phyloP scores from a whole-genome alignment of 2,329 filamentous ascomycete species.

The Raffaelea arxii region DNA sequence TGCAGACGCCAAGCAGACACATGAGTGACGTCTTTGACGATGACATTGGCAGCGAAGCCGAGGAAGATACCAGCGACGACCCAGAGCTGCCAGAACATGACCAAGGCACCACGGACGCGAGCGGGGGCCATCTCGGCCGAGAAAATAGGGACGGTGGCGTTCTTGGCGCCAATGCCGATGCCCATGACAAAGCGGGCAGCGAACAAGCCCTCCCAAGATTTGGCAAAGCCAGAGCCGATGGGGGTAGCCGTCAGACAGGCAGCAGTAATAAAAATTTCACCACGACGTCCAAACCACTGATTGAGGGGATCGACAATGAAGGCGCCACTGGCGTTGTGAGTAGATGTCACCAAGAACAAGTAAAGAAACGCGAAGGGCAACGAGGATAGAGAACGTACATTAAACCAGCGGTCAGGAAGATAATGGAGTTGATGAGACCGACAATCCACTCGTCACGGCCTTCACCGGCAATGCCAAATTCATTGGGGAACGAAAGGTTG shows the following conservation, averaged over 20 bases:
- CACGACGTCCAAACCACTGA: constrained; percentile 30
- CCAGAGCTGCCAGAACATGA: constrained; percentile 62
- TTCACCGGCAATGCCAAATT: constrained; percentile 35
- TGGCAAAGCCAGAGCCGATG: constrained; percentile 59
- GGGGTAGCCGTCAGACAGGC: constrained; percentile 59
- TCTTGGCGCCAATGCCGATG: constrained; percentile 67
- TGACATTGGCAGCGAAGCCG: constrained; percentile 42
- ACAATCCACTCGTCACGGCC: constrained; percentile 36
- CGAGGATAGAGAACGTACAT: constrained; percentile 18
- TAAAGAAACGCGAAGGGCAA: constrained; percentile 31
- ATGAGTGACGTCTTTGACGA: constrained; percentile 44
- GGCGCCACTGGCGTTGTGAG: background rate
- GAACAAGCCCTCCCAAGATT: constrained; percentile 63
- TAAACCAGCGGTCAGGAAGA: background rate
- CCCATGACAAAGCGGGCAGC: constrained; percentile 63
- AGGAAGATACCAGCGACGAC: constrained; percentile 5
- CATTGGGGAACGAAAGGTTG: constrained; percentile 48
- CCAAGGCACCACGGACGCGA: constrained; percentile 61
- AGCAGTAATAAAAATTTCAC: constrained; percentile 67
- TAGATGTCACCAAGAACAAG: constrained; percentile 50
- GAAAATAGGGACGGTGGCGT: constrained; percentile 57
- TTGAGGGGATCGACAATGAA: constrained; percentile 36
- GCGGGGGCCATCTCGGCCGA: constrained; percentile 65
- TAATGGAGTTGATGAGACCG: constrained; percentile 50
- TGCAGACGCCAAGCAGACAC: constrained; percentile 53